phyloP scores from a whole-genome alignment of 345 rosid species.

The Punica granatum region DNA sequence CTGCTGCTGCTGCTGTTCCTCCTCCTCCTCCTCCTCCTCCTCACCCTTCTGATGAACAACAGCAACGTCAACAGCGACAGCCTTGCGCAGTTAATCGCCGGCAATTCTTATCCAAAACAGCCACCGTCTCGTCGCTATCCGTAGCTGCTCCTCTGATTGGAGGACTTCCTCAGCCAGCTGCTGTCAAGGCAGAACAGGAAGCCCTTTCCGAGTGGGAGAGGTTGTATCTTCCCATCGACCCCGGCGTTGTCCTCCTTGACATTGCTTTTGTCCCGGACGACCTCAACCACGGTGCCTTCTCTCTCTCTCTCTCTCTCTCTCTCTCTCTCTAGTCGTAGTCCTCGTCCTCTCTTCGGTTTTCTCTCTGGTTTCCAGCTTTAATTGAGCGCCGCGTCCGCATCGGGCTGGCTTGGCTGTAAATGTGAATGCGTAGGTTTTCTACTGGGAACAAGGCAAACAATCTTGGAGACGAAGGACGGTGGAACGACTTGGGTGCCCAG shows the following conservation, averaged over 20 bases:
- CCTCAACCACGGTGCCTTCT: slow-evolving; percentile 40
- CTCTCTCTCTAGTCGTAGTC: too few species aligned
- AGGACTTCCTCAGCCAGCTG: background rate
- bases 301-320: too few species aligned
- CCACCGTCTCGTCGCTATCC: slow-evolving; percentile 12
- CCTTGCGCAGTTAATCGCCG: slow-evolving; percentile 6
- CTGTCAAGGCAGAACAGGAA: slow-evolving; percentile 34
- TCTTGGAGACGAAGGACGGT: slow-evolving; percentile 85
- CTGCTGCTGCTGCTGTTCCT: background rate
- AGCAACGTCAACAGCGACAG: background rate
- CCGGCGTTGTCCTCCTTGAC: slow-evolving; percentile 95
- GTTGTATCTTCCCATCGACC: slow-evolving; percentile 65
- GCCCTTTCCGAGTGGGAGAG: slow-evolving; percentile 75
- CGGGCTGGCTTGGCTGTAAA: too few species aligned
- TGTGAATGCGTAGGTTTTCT: slow-evolving; percentile 86
- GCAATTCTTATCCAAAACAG: slow-evolving; percentile 11
- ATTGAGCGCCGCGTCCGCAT: too few species aligned
- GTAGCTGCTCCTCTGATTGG: slow-evolving; percentile 10
- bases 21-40: background rate
- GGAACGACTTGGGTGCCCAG: slow-evolving; percentile 76
- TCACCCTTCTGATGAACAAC: background rate
- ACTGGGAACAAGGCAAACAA: slow-evolving; percentile 79
- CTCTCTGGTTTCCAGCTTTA: too few species aligned
- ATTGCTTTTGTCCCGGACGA: slow-evolving; percentile 86
- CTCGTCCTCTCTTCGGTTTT: too few species aligned